A percentile compares a stretch with the other conserved stretches of the same genome.
Conservation (phyloP, 2,329 filamentous ascomycete genomes). For the Aspergillus nomiae region DNA sequence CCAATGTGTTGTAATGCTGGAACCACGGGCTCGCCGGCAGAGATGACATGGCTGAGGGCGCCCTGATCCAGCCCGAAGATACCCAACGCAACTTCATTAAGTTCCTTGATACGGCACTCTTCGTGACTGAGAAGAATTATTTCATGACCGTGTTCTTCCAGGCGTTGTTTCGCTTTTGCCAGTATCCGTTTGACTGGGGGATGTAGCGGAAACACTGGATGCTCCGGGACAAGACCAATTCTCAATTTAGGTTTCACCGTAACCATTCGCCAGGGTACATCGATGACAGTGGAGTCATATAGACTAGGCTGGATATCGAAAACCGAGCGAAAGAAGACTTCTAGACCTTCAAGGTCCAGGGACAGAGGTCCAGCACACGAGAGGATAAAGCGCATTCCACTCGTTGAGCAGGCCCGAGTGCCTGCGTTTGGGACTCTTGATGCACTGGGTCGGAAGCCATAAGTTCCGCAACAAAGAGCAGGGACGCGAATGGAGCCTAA, state of each 20-base stretch:
- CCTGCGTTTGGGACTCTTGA: slow-evolving; percentile 26
- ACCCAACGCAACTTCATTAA: slow-evolving; percentile 23
- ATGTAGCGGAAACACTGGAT: slow-evolving; percentile 51
- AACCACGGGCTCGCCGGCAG: slow-evolving; percentile 29
- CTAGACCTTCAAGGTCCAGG: slow-evolving; percentile 20
- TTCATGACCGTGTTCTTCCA: slow-evolving; percentile 49
- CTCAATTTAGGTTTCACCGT: slow-evolving; percentile 30
- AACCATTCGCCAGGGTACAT: slow-evolving; percentile 24
- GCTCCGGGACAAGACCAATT: slow-evolving; percentile 52
- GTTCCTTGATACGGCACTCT: slow-evolving; percentile 16
- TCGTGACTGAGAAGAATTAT: slow-evolving; percentile 36
- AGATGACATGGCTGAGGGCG: slow-evolving; percentile 18
- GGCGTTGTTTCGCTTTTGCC: slow-evolving; percentile 36
- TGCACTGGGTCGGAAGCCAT: slow-evolving; percentile 35
- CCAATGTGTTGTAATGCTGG: slow-evolving; percentile 18
- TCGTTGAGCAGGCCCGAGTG: slow-evolving; percentile 19
- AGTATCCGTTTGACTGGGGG: slow-evolving; percentile 51
- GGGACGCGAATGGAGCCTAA: slow-evolving; percentile 35
- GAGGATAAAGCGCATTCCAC: slow-evolving; percentile 24
- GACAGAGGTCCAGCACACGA: slow-evolving; percentile 24
- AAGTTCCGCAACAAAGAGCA: slow-evolving; percentile 31
- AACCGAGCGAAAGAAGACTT: slow-evolving; percentile 18
- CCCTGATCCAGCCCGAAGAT: slow-evolving; percentile 26
- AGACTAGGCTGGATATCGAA: slow-evolving; percentile 16
- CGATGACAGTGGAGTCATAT: slow-evolving; percentile 23